These are phyloP conservation scores for Bipolaris cookei DNA, from an alignment of 2,329 filamentous ascomycete species.

Conservation along the genomic window DNA sequence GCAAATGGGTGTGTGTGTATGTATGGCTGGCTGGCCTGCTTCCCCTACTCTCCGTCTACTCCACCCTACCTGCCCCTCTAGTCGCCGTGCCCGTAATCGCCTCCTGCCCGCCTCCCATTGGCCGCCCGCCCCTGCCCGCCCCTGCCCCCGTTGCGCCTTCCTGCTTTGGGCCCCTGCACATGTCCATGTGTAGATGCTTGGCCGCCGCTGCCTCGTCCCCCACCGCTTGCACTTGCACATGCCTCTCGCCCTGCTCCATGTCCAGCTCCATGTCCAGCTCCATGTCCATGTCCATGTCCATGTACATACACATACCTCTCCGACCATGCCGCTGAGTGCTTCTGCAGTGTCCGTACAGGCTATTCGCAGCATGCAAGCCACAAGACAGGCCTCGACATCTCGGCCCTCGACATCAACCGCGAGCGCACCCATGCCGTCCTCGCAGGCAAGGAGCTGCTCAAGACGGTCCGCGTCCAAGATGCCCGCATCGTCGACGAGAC, in stretches of 20 bases:
- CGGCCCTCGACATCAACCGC: slow-evolving; percentile 68
- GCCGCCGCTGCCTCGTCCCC: not conserved
- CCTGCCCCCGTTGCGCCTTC: not conserved
- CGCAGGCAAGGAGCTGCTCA: slow-evolving; percentile 69
- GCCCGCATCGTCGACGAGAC: slow-evolving; percentile 66
- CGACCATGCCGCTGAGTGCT: not conserved
- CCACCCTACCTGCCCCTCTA: not conserved
- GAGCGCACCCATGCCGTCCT: slow-evolving; percentile 68
- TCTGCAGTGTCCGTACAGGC: slow-evolving; percentile 51
- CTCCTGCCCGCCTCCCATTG: slow-evolving; percentile 9
- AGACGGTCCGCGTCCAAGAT: slow-evolving; percentile 66
- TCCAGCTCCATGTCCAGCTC: too few species aligned
- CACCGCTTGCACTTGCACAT: slow-evolving; percentile 9
- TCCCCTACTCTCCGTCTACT: too few species aligned
- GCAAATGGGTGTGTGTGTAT: not conserved
- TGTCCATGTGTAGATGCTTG: not conserved
- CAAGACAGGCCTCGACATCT: slow-evolving; percentile 68
- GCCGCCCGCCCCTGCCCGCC: not conserved
- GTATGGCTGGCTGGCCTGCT: not conserved
- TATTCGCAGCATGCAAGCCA: slow-evolving; percentile 64
- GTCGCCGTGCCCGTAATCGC: not conserved
- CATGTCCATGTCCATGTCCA: too few species aligned
- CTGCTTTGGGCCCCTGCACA: not conserved
- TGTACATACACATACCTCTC: not conserved
- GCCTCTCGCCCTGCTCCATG: slow-evolving; percentile 13